Evolutionary conservation across 140 eudicot genomes (phyloP).

Genomic region (Flaveria floridana): DNA sequence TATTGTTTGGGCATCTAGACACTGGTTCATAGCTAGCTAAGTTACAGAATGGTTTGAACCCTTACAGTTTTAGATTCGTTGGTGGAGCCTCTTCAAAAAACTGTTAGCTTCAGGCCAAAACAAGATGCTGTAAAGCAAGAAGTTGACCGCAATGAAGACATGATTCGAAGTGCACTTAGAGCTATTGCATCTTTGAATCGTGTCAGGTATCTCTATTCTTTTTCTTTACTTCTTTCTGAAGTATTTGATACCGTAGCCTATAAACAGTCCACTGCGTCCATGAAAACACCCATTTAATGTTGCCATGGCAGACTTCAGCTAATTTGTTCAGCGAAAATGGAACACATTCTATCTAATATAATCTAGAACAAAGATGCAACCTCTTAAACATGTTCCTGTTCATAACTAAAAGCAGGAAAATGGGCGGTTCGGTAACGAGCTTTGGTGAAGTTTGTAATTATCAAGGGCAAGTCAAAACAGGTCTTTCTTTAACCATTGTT

Average conservation of each 20-base stretch:
- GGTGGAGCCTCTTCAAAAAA: slow-evolving; percentile 97
- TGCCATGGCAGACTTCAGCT: neutral
- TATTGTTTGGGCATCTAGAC: neutral
- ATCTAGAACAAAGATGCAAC: too few species aligned
- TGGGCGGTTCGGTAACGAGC: neutral
- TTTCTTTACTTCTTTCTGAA: neutral
- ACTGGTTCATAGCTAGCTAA: neutral
- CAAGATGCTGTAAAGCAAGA: slow-evolving; percentile 99
- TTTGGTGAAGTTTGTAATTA: neutral
- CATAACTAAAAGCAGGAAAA: neutral
- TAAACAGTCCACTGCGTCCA: neutral
- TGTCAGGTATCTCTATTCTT: slow-evolving; percentile 49
- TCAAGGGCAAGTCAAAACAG: neutral
- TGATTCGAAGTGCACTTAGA: slow-evolving; percentile 92
- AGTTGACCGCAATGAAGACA: slow-evolving; percentile 98
- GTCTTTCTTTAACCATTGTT: neutral
- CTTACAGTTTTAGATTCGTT: slow-evolving; percentile 83
- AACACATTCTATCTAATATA: neutral
- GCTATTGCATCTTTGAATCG: slow-evolving; percentile 85
- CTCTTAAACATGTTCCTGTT: neutral
- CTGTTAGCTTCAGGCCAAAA: slow-evolving; percentile 85
- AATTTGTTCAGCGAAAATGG: neutral
- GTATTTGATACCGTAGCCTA: neutral
- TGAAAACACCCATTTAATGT: neutral
- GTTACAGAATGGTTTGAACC: slow-evolving; percentile 14